A percentile compares a stretch with the other conserved stretches of the same genome.
Evolutionary conservation across 2,329 filamentous ascomycete species (phyloP).

Genomic region (Colletotrichum chrysophilum): DNA sequence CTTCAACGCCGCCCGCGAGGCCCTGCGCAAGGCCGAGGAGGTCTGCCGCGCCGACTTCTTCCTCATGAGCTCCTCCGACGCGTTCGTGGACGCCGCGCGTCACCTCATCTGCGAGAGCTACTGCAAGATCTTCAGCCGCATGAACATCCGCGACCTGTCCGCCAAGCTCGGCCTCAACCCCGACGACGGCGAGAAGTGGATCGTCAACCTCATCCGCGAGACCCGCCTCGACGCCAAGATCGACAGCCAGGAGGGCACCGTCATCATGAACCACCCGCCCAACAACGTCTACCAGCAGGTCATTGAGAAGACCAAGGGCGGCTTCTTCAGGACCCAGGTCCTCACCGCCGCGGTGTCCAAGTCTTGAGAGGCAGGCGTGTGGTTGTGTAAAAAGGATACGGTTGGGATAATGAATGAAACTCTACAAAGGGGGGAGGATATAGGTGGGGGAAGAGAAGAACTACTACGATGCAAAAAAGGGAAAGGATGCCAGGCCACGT

Average conservation of each 20-base stretch:
- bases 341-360: slow-evolving; percentile 72
- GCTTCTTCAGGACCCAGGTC: slow-evolving; percentile 98
- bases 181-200: slow-evolving; percentile 99
- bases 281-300: slow-evolving; percentile 99
- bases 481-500: too few species aligned
- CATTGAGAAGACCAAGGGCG: slow-evolving; percentile 98
- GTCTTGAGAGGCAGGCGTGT: slow-evolving; percentile 26
- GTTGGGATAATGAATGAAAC: background rate
- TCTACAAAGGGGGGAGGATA: background rate
- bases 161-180: slow-evolving; percentile 88
- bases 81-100: slow-evolving; percentile 91
- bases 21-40: slow-evolving; percentile 85
- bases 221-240: slow-evolving; percentile 98
- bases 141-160: slow-evolving; percentile 97
- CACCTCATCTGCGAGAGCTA: slow-evolving; percentile 99
- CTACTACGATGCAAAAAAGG: too few species aligned
- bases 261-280: slow-evolving; percentile 99
- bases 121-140: slow-evolving; percentile 99
- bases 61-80: slow-evolving; percentile 81
- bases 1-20: slow-evolving; percentile 94
- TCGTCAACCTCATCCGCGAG: slow-evolving; percentile 98
- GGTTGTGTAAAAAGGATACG: background rate
- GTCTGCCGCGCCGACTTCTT: slow-evolving; percentile 96
- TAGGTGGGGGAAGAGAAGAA: too few species aligned
- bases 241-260: slow-evolving; percentile 97